Evolutionary conservation across 805 yeast genomes (phyloP), one percentile per base, ranked within the genome.

Genomic region (Scheffersomyces lignosus): DNA sequence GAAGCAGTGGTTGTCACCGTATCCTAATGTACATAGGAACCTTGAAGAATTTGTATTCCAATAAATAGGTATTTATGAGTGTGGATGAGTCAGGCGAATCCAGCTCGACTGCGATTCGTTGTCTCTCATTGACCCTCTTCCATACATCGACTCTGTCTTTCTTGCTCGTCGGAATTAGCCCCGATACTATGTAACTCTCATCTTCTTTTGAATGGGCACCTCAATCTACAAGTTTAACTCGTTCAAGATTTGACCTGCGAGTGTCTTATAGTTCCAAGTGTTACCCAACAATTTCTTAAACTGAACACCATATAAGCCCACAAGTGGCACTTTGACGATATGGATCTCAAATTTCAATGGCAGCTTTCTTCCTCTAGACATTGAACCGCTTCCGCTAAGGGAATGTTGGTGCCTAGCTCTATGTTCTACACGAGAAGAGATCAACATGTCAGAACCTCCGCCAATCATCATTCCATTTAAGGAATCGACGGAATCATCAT

Each of bases 251-350:
- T 82, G 87, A 37, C 91, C 81, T 2, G 97, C 97, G 54, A 90
- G 70, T 7, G 89, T 82, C 68, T 91, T 90, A 65, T 90, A 90
- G 65, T 84, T 78, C 97, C 97, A 90, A 1, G 96, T 87, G 58
- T 91, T 89, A 53, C 98, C 98, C 40, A 86, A 75, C 20, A 90
- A 75, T 58, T 90, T 90, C 72, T 91, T 91, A 70, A 90, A 89
- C 60, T 91, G 97, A 32, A 90, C 90, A 62, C 98, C 98, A 47
- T 85, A 89, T 41, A 91, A 70, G 4, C 95, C 88, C 37, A 90
- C 85, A 47, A 90, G 73, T 31, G 96, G 96, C 32, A 90, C 95
- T 58, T 89, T 89, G 27, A 90, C 97, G 45, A 90, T 81, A 58
- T 86, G 89, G 44, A 91, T 86, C 57, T 91, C 97, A 62, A 90